Conservation (phyloP, 177 flowering plant species). For the Vitis hybrid region DNA sequence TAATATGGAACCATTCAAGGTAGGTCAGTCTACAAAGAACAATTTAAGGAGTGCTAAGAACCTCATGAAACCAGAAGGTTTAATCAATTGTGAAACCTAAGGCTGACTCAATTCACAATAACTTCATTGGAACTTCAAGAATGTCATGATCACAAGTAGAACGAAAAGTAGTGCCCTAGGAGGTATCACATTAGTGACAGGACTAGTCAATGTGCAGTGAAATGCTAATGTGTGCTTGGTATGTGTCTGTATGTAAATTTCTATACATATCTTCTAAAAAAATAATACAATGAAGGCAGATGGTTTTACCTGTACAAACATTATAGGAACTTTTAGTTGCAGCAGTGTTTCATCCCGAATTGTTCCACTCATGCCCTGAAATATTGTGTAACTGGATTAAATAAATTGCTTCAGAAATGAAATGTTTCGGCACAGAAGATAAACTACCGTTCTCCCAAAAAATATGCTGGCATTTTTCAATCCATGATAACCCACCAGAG, state of each 20-base stretch:
- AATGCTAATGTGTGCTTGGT: neutral
- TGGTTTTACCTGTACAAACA: constrained; percentile 78
- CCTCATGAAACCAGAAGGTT: neutral
- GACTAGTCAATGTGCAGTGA: neutral
- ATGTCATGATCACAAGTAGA: neutral
- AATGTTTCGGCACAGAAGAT: neutral
- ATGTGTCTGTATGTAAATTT: neutral
- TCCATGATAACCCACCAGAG: too few relatives aligned
- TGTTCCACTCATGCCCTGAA: constrained; percentile 71
- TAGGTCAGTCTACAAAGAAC: neutral
- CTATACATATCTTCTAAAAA: too few relatives aligned
- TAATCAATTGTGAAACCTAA: neutral
- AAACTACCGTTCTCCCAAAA: neutral
- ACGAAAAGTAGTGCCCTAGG: neutral
- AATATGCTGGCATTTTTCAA: too few relatives aligned
- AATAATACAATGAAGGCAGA: neutral
- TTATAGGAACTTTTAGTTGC: constrained; percentile 56
- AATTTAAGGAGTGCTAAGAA: neutral
- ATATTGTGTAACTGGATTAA: neutral
- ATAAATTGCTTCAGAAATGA: neutral
- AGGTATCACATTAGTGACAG: too few relatives aligned
- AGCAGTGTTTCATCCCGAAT: constrained; percentile 62
- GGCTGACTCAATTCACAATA: neutral
- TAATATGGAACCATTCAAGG: neutral
- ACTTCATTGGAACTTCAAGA: neutral